Percentiles rank a stretch among this genome's conserved stretches.
These are phyloP conservation scores for Roridomyces roridus DNA, from an alignment of 768 basidiomycete species.

Conservation along the genomic window DNA sequence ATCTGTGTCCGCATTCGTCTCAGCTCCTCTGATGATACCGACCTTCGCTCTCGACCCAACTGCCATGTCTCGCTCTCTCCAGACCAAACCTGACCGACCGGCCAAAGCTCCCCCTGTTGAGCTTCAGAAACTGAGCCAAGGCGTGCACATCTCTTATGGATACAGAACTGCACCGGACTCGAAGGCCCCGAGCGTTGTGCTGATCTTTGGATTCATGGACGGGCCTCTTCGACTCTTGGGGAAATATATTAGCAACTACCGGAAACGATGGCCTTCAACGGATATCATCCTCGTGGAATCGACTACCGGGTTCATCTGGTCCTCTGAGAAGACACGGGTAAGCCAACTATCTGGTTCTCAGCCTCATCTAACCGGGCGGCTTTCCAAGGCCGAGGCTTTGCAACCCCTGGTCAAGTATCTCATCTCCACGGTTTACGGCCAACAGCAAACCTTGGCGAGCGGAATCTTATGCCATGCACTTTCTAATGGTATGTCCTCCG, in stretches of 20 bases:
- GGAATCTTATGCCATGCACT: background rate
- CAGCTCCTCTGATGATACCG: too few relatives aligned
- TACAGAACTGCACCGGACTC: background rate
- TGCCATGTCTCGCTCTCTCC: too few relatives aligned
- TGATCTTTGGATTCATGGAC: slow-evolving; percentile 6
- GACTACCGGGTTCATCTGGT: background rate
- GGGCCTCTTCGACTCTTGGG: background rate
- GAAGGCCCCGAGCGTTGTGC: background rate
- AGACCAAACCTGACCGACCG: too few relatives aligned
- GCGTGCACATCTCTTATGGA: background rate
- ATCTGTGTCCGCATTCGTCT: too few relatives aligned
- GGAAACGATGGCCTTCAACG: background rate
- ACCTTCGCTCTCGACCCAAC: too few relatives aligned
- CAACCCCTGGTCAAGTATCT: background rate
- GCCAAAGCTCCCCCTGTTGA: background rate
- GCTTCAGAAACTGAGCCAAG: background rate
- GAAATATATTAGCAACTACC: background rate
- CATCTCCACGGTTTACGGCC: background rate
- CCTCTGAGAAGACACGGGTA: background rate
- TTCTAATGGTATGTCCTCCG: background rate
- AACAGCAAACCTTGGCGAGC: background rate
- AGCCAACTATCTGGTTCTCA: background rate
- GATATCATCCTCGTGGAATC: slow-evolving; percentile 2
- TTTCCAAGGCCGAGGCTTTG: background rate
- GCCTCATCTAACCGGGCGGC: background rate